Evolutionary conservation across 2,329 filamentous ascomycete genomes (phyloP).

Genomic region (Fusarium sp.): DNA sequence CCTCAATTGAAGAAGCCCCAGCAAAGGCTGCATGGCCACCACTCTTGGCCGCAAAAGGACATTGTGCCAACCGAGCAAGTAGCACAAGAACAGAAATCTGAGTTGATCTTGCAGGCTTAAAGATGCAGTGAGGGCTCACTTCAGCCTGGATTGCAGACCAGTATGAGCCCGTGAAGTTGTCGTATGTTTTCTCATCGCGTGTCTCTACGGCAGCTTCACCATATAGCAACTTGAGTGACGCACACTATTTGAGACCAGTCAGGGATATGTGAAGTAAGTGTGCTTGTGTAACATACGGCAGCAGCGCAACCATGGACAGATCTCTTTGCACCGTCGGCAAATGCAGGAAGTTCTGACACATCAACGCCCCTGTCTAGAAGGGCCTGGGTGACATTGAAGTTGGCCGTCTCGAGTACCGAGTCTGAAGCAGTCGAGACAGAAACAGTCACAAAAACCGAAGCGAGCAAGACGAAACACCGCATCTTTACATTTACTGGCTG

Average conservation of each 20-base stretch:
- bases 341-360: constrained; percentile 14
- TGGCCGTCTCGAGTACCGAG: constrained; percentile 1
- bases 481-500: not conserved
- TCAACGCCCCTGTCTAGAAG: constrained; percentile 22
- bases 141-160: constrained; percentile 28
- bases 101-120: constrained; percentile 12
- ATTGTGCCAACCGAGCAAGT: constrained; percentile 20
- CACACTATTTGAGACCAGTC: constrained; percentile 7
- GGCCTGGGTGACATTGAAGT: constrained; percentile 27
- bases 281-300: constrained; percentile 4
- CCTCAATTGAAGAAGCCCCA: constrained; percentile 52
- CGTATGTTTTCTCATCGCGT: constrained; percentile 5
- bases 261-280: not conserved
- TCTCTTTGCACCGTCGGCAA: not conserved
- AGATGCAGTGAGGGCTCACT: constrained; percentile 25
- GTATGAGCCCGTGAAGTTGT: constrained; percentile 8
- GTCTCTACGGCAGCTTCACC: constrained; percentile 19
- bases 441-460: not conserved
- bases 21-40: constrained; percentile 59
- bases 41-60: constrained; percentile 52
- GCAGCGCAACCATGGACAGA: constrained; percentile 8
- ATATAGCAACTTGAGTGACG: constrained; percentile 26
- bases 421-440: not conserved
- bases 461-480: not conserved
- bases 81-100: constrained; percentile 19